Base-by-base conservation (phyloP, 1,284 basidiomycete genomes). In the Heliocybe sulcata region DNA sequence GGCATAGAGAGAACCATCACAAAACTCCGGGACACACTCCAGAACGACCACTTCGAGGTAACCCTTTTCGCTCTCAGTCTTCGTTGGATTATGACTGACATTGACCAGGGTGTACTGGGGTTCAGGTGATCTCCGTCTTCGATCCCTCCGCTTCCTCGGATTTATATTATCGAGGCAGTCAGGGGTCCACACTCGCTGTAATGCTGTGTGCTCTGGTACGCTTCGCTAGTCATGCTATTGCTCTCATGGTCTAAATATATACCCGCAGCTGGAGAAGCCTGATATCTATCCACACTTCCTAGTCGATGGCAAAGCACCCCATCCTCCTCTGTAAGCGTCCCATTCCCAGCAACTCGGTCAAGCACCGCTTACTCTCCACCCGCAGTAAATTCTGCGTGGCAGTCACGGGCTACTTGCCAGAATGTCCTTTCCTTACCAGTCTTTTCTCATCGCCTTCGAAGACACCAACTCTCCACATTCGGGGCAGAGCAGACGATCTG, bases 401-500 rank as follows among this genome's bases (percentile, higher is more conserved):
- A 3, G 77, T 83, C 0, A 81, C 87, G 1, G 88, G 90, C 0
- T 90, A 89, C 71, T 75, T 76, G 56, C 72, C 83, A 6, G 64
- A 63, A 0, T 81, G 81, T 57, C 69, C 77, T 22, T 64, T 81
- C 23, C 69, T 74, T 59, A 76, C 79, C 54, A 65, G 76, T 6
- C 76, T 92, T 56, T 83, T 86, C 58, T 72, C 76, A 9, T 72
- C 72, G 19, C 74, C 70, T 52, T 92, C 77, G 64, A 69, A 69
- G 26, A 90, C 93, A 1, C 89, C 85, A 2, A 92, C 90, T 0
- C 72, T 97, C 19, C 91, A 94, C 66, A 75, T 96, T 14, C 72
- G 93, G 4, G 93, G 94, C 3, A 79, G 75, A 62, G 92, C 78
- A 45, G 93, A 96, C 62, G 80, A 79, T 96, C 35, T 89, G 96